A percentile compares a stretch with the other conserved stretches of the same genome.
Evolutionary conservation across 768 basidiomycete genomes (phyloP).

Genomic region (Phaeotremella skinneri): DNA sequence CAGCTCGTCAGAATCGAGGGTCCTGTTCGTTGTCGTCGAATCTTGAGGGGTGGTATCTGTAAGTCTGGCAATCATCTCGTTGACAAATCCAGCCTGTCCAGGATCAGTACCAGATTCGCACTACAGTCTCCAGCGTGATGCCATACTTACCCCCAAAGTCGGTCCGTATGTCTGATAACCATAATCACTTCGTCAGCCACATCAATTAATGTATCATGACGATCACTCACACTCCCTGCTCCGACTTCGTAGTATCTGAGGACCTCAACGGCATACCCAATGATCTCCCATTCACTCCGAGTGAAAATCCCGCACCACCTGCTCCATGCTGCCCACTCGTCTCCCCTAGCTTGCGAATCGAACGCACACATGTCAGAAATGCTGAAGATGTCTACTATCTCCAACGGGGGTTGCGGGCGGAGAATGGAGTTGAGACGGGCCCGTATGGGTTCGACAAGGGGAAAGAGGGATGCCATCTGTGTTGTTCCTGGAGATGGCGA

Average conservation of each 20-base stretch:
- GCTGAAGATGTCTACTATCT: constrained; percentile 58
- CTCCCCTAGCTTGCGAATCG: constrained; percentile 59
- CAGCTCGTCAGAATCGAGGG: constrained; percentile 61
- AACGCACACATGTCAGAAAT: constrained; percentile 77
- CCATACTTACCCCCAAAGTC: constrained; percentile 44
- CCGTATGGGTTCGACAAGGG: constrained; percentile 19
- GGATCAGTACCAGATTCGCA: not conserved
- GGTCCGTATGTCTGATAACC: constrained; percentile 25
- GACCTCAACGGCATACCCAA: constrained; percentile 70
- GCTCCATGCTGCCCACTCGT: constrained; percentile 56
- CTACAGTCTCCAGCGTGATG: no score
- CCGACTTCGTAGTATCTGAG: constrained; percentile 67
- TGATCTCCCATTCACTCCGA: constrained; percentile 61
- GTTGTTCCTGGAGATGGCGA: constrained; percentile 23
- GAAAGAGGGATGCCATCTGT: constrained; percentile 13
- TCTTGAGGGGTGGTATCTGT: constrained; percentile 64
- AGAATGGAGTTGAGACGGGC: constrained; percentile 31
- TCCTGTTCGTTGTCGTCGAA: constrained; percentile 71
- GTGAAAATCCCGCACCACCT: constrained; percentile 74
- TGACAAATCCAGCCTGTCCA: constrained; percentile 69
- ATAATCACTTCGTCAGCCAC: not conserved
- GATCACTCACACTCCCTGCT: constrained; percentile 38
- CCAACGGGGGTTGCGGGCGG: constrained; percentile 51
- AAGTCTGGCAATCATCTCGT: constrained; percentile 81
- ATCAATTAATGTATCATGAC: not conserved